These are phyloP conservation scores for Talaromyces sp. DNA, from an alignment of 2,329 filamentous ascomycete genomes.

Conservation along the genomic window DNA sequence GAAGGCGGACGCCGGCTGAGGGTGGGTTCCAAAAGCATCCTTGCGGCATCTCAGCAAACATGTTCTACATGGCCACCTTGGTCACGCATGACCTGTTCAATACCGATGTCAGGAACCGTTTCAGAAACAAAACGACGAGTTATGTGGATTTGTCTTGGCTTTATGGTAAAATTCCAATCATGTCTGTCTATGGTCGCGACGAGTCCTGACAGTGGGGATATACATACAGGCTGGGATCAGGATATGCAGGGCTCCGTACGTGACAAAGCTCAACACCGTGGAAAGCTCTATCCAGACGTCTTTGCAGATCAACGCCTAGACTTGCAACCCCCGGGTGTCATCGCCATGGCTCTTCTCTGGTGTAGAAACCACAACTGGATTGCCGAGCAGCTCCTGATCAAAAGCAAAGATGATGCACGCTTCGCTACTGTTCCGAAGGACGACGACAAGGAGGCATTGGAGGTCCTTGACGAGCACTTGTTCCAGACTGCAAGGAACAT, in stretches of 20 bases:
- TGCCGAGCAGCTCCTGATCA: conserved; percentile 32
- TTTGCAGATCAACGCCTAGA: conserved; percentile 33
- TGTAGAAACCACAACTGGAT: conserved; percentile 39
- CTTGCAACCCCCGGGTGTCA: conserved; percentile 32
- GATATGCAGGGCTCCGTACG: conserved; percentile 23
- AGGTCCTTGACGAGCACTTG: conserved; percentile 32
- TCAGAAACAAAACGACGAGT: conserved; percentile 38
- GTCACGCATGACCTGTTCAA: conserved; percentile 50
- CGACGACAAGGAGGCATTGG: conserved; percentile 33
- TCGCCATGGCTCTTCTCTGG: conserved; percentile 32
- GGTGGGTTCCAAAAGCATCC: conserved; percentile 30
- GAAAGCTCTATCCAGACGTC: conserved; percentile 36
- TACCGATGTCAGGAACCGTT: conserved; percentile 32
- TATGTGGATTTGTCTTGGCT: conserved; percentile 46
- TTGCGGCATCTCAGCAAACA: conserved; percentile 43
- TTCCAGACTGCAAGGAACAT: conserved; percentile 33
- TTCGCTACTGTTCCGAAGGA: conserved; percentile 18
- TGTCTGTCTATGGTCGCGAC: background rate
- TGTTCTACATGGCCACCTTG: conserved; percentile 49
- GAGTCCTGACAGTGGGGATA: conserved; percentile 20
- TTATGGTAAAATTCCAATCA: conserved; percentile 36
- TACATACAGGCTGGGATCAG: conserved; percentile 32
- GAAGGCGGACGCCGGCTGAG: background rate
- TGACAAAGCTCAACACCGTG: conserved; percentile 18
- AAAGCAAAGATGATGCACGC: conserved; percentile 40